Conservation (phyloP, 805 yeast genomes). For the Candida ovalis region DNA sequence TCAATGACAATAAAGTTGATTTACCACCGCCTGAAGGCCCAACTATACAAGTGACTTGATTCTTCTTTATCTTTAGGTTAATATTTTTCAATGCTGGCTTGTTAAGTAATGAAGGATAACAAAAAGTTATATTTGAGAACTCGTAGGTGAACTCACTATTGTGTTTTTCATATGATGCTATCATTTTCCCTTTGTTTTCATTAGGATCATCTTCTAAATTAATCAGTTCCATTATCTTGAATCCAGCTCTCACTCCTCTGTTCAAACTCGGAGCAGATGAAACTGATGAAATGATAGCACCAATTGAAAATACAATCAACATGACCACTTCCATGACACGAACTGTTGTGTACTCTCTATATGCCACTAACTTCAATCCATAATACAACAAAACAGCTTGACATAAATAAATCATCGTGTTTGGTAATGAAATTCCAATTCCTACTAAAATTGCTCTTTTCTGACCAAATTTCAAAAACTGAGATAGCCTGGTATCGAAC, state of each 20-base stretch:
- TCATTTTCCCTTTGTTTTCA: conserved; percentile 36
- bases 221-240: conserved; percentile 43
- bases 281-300: conserved; percentile 57
- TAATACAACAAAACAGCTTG: conserved; percentile 75
- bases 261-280: conserved; percentile 73
- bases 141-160: conserved; percentile 26
- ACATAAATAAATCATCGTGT: conserved; percentile 51
- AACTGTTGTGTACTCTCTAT: conserved; percentile 48
- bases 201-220: conserved; percentile 30
- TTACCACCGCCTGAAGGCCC: conserved; percentile 95
- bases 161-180: conserved; percentile 21
- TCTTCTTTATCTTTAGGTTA: conserved; percentile 37
- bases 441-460: conserved; percentile 62
- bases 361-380: conserved; percentile 70
- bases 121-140: conserved; percentile 46
- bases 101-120: conserved; percentile 36
- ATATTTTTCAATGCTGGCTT: conserved; percentile 38
- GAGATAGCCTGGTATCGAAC: conserved; percentile 30
- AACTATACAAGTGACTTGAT: conserved; percentile 59
- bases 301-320: conserved; percentile 67
- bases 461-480: conserved; percentile 38
- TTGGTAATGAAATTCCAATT: conserved; percentile 57
- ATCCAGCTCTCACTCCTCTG: conserved; percentile 74
- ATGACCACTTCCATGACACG: conserved; percentile 68
- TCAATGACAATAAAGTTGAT: conserved; percentile 62